Conservation (phyloP, 2,329 filamentous ascomycete species). For the Pseudovirgaria hyperparasitica region DNA sequence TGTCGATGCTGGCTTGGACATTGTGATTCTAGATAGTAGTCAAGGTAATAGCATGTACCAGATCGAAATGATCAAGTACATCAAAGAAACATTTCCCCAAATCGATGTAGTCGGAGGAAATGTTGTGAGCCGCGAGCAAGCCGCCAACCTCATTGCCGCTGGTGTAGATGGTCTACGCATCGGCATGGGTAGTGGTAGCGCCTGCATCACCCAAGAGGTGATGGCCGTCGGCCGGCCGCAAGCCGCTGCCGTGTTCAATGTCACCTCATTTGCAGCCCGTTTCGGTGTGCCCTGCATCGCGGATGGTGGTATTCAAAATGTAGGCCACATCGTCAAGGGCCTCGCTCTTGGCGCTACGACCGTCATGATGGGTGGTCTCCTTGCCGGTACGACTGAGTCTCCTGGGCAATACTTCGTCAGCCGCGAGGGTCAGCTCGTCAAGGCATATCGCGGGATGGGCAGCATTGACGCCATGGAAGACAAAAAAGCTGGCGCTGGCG, state of each 20-base stretch:
- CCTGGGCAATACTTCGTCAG: constrained; percentile 95
- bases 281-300: constrained; percentile 98
- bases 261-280: constrained; percentile 75
- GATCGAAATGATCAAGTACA: constrained; percentile 94
- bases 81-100: constrained; percentile 73
- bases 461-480: constrained; percentile 99
- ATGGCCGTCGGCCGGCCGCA: constrained; percentile 98
- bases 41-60: constrained; percentile 99
- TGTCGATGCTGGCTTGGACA: constrained; percentile 87
- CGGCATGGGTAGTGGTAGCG: constrained; percentile 95
- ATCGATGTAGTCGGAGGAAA: constrained; percentile 97
- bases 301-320: constrained; percentile 94
- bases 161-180: constrained; percentile 95
- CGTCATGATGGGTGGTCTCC: constrained; percentile 98
- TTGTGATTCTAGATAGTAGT: constrained; percentile 89
- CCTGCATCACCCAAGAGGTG: constrained; percentile 98
- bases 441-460: constrained; percentile 98
- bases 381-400: constrained; percentile 94
- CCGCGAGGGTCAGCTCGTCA: constrained; percentile 93
- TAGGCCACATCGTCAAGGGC: constrained; percentile 98
- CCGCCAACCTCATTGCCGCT: constrained; percentile 79
- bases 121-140: constrained; percentile 95
- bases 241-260: constrained; percentile 82
- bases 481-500: constrained; percentile 75
- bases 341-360: constrained; percentile 87